phyloP scores from a whole-genome alignment of 805 yeast genomes.

The Trichomonascus vanleenenianus region DNA sequence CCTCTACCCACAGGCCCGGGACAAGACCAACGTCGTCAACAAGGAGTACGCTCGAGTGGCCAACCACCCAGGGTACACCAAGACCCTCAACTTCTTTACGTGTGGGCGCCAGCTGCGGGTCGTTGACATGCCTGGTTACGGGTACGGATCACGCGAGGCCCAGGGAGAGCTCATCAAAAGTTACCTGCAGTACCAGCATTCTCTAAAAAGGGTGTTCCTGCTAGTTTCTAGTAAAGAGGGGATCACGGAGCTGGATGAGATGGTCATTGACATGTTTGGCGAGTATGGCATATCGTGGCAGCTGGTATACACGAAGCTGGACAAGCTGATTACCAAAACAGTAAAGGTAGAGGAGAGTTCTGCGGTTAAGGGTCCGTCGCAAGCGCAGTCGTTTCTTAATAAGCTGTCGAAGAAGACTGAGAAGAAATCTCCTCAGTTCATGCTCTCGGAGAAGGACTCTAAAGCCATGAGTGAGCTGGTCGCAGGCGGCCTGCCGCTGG shows the following conservation, averaged over 20 bases:
- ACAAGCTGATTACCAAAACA: slow-evolving; percentile 34
- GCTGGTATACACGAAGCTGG: slow-evolving; percentile 70
- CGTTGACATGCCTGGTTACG: slow-evolving; percentile 90
- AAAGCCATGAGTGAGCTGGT: slow-evolving; percentile 5
- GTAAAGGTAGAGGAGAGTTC: neutral
- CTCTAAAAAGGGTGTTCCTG: slow-evolving; percentile 51
- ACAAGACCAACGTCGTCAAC: slow-evolving; percentile 21
- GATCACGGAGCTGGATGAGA: slow-evolving; percentile 47
- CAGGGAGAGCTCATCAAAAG: slow-evolving; percentile 68
- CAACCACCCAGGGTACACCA: slow-evolving; percentile 47
- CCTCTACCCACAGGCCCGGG: slow-evolving; percentile 24
- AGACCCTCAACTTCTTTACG: slow-evolving; percentile 63
- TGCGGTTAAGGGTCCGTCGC: slow-evolving; percentile 4
- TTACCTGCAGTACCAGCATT: slow-evolving; percentile 49
- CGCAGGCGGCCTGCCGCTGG: neutral
- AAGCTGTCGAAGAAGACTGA: slow-evolving; percentile 6
- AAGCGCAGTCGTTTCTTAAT: slow-evolving; percentile 5
- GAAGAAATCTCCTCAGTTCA: slow-evolving; percentile 1
- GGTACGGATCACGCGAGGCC: slow-evolving; percentile 50
- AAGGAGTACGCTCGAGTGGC: slow-evolving; percentile 37
- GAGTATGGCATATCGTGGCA: slow-evolving; percentile 61
- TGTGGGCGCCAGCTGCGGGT: slow-evolving; percentile 55
- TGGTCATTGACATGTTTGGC: slow-evolving; percentile 43
- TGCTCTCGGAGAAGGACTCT: slow-evolving; percentile 5
- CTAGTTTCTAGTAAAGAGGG: slow-evolving; percentile 57